Evolutionary conservation across 495 filamentous ascomycete genomes (phyloP), one percentile per base, ranked within the genome.

Genomic region (Pseudoneurospora amorphoporcata): DNA sequence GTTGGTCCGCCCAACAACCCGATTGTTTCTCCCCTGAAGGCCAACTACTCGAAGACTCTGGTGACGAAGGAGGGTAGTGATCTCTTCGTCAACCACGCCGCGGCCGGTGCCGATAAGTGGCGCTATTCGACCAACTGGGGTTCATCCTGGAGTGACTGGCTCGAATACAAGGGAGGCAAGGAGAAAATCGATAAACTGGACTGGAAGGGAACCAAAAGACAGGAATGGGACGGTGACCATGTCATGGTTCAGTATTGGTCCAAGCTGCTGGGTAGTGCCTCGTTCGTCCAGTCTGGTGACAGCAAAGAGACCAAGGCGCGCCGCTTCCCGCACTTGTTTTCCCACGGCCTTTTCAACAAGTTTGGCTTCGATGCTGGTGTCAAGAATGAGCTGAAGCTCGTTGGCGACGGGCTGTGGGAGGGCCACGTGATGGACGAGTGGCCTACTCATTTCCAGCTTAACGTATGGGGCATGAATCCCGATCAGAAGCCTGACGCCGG

Each of bases 211-310:
- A 88, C 89, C 2, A 83, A 87, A 45, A 74, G 77, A 0, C 90
- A 92, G 75, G 78, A 76, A n/a, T 92, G 90, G 90, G 71, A 82
- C 3, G 90, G 87, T 17, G 85, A 90, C 68, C 90, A 92, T 74
- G 83, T 92, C 12, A 84, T 88, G 3, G 84, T 89, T 17, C 88
- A 91, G 74, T 92, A 92, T 76, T 92, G 85, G 84, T 90, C 84
- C 76, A 82, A 82, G 45, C 80, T 87, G 39, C 84, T 86, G 29
- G 90, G 88, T 16, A 91, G 89, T 76, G 88, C 86, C 14, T 83
- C 86, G 73, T 88, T 90, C 72, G 73, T 87, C 3, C 89, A 91
- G 76, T 84, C 89, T 72, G 89, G 87, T 43, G 90, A 92, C 75
- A 84, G 80, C 76, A 79, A 61, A 3, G 70, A 73, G 8, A 72